Percentiles rank a stretch among this genome's conserved stretches.
Evolutionary conservation across 805 yeast genomes (phyloP).

Genomic region (Zygoascus tannicola): DNA sequence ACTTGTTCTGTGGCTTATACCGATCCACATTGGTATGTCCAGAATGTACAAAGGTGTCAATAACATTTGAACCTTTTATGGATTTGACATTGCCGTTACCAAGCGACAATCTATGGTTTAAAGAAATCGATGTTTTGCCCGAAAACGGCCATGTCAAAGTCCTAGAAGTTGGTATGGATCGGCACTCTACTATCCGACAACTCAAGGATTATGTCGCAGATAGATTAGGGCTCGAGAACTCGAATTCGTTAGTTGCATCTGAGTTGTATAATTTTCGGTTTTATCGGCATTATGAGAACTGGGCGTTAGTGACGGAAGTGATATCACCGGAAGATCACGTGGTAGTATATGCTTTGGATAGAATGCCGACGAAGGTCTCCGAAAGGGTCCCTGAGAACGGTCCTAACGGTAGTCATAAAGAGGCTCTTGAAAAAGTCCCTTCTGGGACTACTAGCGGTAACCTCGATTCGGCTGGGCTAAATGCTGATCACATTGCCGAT

Average conservation of each 20-base stretch:
- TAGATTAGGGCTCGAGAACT: slow-evolving; percentile 23
- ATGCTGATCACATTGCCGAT: too few relatives aligned
- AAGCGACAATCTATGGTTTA: slow-evolving; percentile 60
- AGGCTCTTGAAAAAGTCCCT: background rate
- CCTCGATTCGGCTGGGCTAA: background rate
- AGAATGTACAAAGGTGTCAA: slow-evolving; percentile 62
- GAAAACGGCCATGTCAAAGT: slow-evolving; percentile 37
- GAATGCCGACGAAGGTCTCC: background rate
- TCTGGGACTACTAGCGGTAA: background rate
- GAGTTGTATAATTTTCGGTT: slow-evolving; percentile 62
- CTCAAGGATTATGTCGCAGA: slow-evolving; percentile 52
- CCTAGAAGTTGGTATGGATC: slow-evolving; percentile 51
- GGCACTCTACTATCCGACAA: slow-evolving; percentile 54
- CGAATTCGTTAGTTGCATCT: slow-evolving; percentile 38
- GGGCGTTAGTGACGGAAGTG: slow-evolving; percentile 51
- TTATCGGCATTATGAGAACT: slow-evolving; percentile 57
- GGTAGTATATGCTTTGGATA: slow-evolving; percentile 49
- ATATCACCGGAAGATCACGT: slow-evolving; percentile 55
- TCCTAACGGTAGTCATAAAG: slow-evolving; percentile 1
- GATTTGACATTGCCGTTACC: slow-evolving; percentile 89
- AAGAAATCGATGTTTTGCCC: slow-evolving; percentile 40
- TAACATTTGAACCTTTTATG: slow-evolving; percentile 90
- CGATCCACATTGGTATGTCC: slow-evolving; percentile 89
- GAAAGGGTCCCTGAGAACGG: background rate
- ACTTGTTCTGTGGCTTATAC: slow-evolving; percentile 82